Evolutionary conservation across 2,329 filamentous ascomycete species (phyloP).

Genomic region (Sarocladium strictum): DNA sequence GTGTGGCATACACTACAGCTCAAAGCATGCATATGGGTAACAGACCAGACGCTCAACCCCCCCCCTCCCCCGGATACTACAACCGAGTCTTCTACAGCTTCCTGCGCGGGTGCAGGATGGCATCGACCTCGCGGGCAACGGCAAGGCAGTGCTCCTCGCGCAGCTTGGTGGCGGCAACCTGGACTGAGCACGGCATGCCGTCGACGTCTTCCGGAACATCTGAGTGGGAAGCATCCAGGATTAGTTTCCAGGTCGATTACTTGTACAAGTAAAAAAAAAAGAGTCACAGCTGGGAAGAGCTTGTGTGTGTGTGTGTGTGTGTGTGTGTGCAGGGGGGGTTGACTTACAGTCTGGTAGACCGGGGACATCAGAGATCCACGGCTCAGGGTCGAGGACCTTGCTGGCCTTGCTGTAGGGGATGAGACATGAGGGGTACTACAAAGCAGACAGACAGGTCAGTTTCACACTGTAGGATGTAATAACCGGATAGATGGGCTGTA

Average conservation of each 20-base stretch:
- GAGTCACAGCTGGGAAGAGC: not conserved
- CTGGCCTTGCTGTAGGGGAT: not conserved
- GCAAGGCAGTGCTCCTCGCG: not conserved
- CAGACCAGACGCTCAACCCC: no score
- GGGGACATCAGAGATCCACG: not conserved
- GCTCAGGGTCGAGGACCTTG: not conserved
- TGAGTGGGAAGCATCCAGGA: not conserved
- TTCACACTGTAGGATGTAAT: not conserved
- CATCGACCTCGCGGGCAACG: not conserved
- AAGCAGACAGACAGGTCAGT: not conserved
- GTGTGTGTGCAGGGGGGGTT: not conserved
- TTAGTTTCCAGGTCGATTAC: not conserved
- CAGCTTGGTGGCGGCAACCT: not conserved
- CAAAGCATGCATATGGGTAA: no score
- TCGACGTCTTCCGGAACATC: not conserved
- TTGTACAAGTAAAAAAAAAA: not conserved
- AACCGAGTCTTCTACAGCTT: no score
- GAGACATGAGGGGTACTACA: not conserved
- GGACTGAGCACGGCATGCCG: not conserved
- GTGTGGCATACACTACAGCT: no score
- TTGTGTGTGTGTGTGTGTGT: not conserved
- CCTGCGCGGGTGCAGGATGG: not conserved
- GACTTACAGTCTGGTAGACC: slow-evolving; percentile 1
- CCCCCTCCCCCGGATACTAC: no score
- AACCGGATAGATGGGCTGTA: not conserved